Conservation (phyloP, 345 rosid species). For the Aquilaria yunnanensis region DNA sequence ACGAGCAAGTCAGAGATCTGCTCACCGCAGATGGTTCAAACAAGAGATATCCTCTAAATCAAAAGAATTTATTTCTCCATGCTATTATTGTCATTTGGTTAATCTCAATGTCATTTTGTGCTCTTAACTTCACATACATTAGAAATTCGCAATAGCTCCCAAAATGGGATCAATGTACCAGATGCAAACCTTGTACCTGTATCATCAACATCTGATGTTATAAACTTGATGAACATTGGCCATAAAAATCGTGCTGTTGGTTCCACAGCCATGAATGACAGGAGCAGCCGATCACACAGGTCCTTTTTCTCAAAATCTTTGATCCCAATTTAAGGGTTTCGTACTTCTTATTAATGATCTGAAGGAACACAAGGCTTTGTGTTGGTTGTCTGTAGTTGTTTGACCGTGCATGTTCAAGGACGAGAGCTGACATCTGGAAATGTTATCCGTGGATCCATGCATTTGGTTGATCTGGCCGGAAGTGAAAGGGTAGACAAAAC, state of each 20-base stretch:
- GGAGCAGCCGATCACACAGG: conserved; percentile 99
- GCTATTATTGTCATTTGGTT: conserved; percentile 6
- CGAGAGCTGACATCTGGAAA: conserved; percentile 69
- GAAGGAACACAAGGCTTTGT: conserved; percentile 13
- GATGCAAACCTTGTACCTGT: conserved; percentile 83
- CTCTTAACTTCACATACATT: conserved; percentile 51
- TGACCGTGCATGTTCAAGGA: conserved; percentile 95
- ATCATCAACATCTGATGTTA: conserved; percentile 71
- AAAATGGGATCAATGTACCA: conserved; percentile 85
- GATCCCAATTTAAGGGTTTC: not conserved
- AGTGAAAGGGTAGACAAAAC: conserved; percentile 97
- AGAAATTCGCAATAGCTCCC: conserved; percentile 88
- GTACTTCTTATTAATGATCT: not conserved
- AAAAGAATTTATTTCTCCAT: conserved; percentile 2
- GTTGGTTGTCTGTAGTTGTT: conserved; percentile 48
- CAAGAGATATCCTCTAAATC: conserved; percentile 67
- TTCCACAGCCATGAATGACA: conserved; percentile 88
- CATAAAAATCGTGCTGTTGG: conserved; percentile 77
- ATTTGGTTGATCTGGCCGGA: conserved; percentile 96
- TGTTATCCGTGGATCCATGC: conserved; percentile 76
- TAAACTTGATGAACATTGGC: conserved; percentile 82
- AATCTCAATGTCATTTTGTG: conserved; percentile 3
- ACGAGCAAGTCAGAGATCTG: conserved; percentile 96
- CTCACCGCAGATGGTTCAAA: conserved; percentile 64
- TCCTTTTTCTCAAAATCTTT: conserved; percentile 8